phyloP scores from a whole-genome alignment of 768 basidiomycete species.

The Vararia minispora region DNA sequence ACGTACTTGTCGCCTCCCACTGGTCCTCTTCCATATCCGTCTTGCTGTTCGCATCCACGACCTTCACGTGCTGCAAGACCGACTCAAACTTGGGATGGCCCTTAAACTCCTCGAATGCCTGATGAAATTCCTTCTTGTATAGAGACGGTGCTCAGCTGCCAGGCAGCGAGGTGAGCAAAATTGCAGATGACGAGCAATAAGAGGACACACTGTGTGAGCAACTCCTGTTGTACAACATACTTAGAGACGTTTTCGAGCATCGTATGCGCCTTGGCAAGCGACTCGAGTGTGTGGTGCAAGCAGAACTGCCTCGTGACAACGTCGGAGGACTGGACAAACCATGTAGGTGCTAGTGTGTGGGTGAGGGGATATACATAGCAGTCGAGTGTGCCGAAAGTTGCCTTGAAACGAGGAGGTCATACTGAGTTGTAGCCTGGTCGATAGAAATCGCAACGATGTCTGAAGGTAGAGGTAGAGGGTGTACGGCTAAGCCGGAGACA shows the following conservation, averaged over 20 bases:
- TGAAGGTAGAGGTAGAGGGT: conserved; percentile 18
- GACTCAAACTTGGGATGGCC: conserved; percentile 67
- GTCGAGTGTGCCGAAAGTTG: conserved; percentile 74
- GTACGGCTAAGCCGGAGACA: neutral
- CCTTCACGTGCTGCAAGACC: conserved; percentile 80
- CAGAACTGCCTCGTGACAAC: conserved; percentile 98
- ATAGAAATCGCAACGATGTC: conserved; percentile 86
- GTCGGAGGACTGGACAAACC: conserved; percentile 65
- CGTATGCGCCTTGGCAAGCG: conserved; percentile 64
- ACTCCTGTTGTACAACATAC: conserved; percentile 89
- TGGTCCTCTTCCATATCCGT: conserved; percentile 90
- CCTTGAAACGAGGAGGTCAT: conserved; percentile 49
- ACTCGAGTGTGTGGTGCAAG: conserved; percentile 98
- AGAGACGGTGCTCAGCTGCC: conserved; percentile 69
- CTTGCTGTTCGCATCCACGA: conserved; percentile 73
- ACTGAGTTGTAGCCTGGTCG: conserved; percentile 65
- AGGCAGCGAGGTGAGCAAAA: conserved; percentile 19
- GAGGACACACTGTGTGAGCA: conserved; percentile 62
- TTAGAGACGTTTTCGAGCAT: conserved; percentile 94
- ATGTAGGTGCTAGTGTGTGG: conserved; percentile 47
- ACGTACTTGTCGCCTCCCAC: conserved; percentile 95
- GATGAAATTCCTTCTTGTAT: conserved; percentile 85
- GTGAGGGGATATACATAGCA: conserved; percentile 71
- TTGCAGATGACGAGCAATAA: conserved; percentile 10
- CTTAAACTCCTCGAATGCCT: conserved; percentile 74